Evolutionary conservation across 768 basidiomycete genomes (phyloP).

Genomic region (Leucogyrophana mollusca): DNA sequence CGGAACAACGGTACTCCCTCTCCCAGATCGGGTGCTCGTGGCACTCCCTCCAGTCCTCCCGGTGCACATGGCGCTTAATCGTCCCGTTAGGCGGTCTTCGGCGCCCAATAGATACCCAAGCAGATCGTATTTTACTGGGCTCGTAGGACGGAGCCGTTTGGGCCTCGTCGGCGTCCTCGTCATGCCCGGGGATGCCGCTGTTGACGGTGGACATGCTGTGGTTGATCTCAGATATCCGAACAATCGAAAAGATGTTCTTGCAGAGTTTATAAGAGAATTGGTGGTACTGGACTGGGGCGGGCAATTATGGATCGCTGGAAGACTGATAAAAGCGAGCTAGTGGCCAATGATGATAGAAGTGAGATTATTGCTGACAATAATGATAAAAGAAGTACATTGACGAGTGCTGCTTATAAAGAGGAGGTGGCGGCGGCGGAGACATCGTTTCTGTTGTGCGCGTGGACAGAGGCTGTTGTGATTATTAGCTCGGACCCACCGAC

Average conservation of each 20-base stretch:
- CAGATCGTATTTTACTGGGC: no score
- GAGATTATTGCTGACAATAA: no score
- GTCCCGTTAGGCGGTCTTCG: constrained; percentile 1
- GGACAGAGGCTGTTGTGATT: background rate
- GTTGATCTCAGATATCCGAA: constrained; percentile 4
- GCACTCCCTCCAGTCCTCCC: no score
- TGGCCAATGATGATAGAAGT: no score
- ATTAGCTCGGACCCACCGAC: background rate
- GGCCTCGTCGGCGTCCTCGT: no score
- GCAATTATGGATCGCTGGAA: background rate
- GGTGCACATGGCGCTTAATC: constrained; percentile 10
- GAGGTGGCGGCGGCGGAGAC: background rate
- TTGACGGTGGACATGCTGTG: background rate
- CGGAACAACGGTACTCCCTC: constrained; percentile 22
- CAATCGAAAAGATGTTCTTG: constrained; percentile 22
- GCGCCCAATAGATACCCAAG: no score
- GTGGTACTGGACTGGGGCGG: background rate
- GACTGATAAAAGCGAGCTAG: no score
- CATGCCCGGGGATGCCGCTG: no score
- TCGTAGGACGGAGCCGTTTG: no score
- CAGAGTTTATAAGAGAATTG: constrained; percentile 17
- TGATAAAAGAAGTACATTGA: no score
- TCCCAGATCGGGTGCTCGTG: constrained; percentile 24
- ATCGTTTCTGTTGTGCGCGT: no score
- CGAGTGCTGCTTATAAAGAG: constrained; percentile 8